A percentile compares a stretch with the other conserved stretches of the same genome.
Conservation (phyloP, 148 eudicot genomes). For the Camellia sinensis region DNA sequence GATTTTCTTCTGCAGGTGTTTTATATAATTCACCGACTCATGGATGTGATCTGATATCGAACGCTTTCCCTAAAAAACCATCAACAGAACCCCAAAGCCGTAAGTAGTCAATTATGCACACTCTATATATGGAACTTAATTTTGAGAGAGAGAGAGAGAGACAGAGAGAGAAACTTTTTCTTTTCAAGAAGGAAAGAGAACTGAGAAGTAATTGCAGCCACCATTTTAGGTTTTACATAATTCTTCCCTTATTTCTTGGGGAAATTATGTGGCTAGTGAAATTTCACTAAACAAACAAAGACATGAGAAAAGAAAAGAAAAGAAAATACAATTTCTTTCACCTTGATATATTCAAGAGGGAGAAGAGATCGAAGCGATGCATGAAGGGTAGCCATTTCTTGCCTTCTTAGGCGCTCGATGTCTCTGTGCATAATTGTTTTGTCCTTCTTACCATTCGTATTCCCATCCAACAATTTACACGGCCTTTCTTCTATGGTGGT, state of each 20-base stretch:
- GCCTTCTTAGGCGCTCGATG: constrained; percentile 66
- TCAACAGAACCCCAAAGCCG: not conserved
- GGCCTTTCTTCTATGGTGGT: not conserved
- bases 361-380: constrained; percentile 62
- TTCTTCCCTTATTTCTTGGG: not conserved
- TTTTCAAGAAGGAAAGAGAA: no score
- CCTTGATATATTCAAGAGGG: constrained; percentile 66
- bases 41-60: constrained; percentile 57
- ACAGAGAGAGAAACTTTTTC: no score
- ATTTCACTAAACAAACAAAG: not conserved
- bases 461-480: not conserved
- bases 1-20: constrained; percentile 46
- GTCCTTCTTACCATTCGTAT: constrained; percentile 10
- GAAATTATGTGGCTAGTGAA: not conserved
- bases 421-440: constrained; percentile 49
- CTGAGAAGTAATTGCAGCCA: no score
- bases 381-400: constrained; percentile 65
- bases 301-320: not conserved
- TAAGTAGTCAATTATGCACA: no score
- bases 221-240: no score
- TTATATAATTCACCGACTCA: constrained; percentile 55
- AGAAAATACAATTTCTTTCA: constrained; percentile 4
- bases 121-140: no score
- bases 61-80: constrained; percentile 51
- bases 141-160: no score